Evolutionary conservation across 306 rosid genomes (phyloP), one percentile per base, ranked within the genome.

Genomic region (Canavalia ensiformis): DNA sequence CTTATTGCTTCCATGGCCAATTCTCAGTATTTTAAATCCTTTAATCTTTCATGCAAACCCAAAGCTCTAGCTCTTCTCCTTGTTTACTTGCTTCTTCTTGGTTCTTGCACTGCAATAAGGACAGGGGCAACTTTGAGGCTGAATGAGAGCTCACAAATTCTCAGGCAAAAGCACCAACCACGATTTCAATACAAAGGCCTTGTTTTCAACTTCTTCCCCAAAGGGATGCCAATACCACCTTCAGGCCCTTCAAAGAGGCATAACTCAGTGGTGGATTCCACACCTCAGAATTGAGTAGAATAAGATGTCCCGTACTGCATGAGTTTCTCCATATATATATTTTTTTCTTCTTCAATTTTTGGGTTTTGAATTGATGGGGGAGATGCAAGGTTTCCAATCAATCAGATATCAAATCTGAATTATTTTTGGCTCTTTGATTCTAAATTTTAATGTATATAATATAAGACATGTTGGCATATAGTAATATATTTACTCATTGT

Each of bases 231-330:
- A 0, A 55, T 90, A 10, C 93, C 98, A 42, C 96, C 99, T 74
- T 95, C 99, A 5, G 98, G 92, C 30, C 99, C 99, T 44, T 95
- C 99, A 50, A 86, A 82, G n/a, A 83, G 97, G 66, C 99, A 95
- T 77, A 95, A 95, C 86, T 71, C 91, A 3, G 73, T 77, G 51
- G 84, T 85, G 73, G 78, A 83, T 81, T 88, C 97, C 33, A 47
- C 86, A 2, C 92, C 98, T 73, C 71, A 77, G 3, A 87, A 90
- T 84, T 92, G 82, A 90, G 78, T 39, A 49, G 6, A 79, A 34
- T 13, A 18, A 52, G 46, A 75, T 63, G 39, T 9, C 28, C 3
- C 12, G 64, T 30, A 73, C 50, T 68, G 13, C 72, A 74, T 44
- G 2, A 50, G 81, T 67, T 34, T 66, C 39, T 52, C 58, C 68